A percentile compares a stretch with the other conserved stretches of the same genome.
Evolutionary conservation across 192 early-diverging fungal species (phyloP).

Genomic region (Coemansia sp.): DNA sequence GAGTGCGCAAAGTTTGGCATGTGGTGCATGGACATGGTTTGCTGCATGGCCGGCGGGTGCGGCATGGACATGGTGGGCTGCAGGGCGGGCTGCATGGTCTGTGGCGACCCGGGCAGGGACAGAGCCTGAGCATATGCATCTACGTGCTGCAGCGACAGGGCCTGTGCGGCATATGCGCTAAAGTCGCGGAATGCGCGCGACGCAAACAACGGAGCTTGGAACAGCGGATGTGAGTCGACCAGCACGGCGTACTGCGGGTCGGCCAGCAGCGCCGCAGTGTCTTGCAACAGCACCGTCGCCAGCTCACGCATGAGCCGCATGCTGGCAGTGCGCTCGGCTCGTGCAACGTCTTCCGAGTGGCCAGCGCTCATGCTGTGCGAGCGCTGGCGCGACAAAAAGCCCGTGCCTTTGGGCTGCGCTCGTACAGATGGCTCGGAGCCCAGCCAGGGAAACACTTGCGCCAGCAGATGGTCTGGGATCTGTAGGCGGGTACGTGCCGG

Average conservation of each 20-base stretch:
- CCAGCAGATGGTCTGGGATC: conserved; percentile 49
- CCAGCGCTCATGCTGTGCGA: conserved; percentile 52
- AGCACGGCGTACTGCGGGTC: conserved; percentile 33
- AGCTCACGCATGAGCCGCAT: conserved; percentile 54
- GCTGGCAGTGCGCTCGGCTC: conserved; percentile 48
- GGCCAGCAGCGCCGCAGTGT: conserved; percentile 47
- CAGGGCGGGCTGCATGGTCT: conserved; percentile 7
- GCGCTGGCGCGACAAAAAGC: conserved; percentile 40
- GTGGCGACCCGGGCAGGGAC: conserved; percentile 5
- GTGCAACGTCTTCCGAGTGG: conserved; percentile 47
- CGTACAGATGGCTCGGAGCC: conserved; percentile 11
- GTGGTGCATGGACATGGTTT: conserved; percentile 12
- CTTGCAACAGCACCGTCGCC: conserved; percentile 49
- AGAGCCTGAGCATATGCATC: conserved; percentile 16
- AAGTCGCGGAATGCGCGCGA: conserved; percentile 56
- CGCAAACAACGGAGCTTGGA: conserved; percentile 45
- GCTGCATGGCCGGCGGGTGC: conserved; percentile 14
- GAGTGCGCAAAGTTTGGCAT: conserved; percentile 3
- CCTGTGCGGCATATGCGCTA: conserved; percentile 42
- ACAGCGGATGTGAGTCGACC: conserved; percentile 38
- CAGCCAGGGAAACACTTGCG: conserved; percentile 53
- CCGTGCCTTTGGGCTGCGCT: conserved; percentile 1
- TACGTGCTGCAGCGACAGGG: conserved; percentile 47
- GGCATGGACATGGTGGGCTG: conserved; percentile 15
- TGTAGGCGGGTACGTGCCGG: conserved; percentile 51